Conservation (phyloP, 2,329 filamentous ascomycete genomes). For the Leptodontidium sp. region DNA sequence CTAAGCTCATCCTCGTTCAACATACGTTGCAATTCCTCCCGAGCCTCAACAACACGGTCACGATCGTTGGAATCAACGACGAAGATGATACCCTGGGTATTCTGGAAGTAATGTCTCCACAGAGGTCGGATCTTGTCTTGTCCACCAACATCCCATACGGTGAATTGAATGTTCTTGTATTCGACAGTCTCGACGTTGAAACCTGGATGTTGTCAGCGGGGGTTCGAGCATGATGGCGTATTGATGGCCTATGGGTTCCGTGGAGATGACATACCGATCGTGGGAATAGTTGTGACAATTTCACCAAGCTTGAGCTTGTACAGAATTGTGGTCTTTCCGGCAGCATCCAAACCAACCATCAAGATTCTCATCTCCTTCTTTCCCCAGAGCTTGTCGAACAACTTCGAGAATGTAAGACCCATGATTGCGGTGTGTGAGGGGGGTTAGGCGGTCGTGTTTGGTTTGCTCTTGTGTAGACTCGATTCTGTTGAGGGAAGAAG, state of each 20-base stretch:
- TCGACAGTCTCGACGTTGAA: slow-evolving; percentile 99
- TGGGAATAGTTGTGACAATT: slow-evolving; percentile 98
- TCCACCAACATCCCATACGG: slow-evolving; percentile 99
- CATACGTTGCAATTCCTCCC: slow-evolving; percentile 96
- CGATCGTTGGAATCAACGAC: slow-evolving; percentile 99
- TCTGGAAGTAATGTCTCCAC: slow-evolving; percentile 99
- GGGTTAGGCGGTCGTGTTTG: slow-evolving; percentile 46
- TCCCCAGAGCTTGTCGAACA: slow-evolving; percentile 95
- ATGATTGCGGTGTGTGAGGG: slow-evolving; percentile 71
- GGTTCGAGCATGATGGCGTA: slow-evolving; percentile 35
- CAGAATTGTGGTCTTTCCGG: slow-evolving; percentile 99
- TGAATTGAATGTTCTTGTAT: slow-evolving; percentile 99
- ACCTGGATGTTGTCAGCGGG: slow-evolving; percentile 58
- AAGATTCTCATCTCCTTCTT: slow-evolving; percentile 99
- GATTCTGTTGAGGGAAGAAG: slow-evolving; percentile 31
- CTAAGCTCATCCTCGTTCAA: slow-evolving; percentile 99
- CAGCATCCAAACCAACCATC: slow-evolving; percentile 99
- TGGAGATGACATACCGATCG: slow-evolving; percentile 75
- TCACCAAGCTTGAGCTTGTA: slow-evolving; percentile 99
- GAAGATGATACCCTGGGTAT: slow-evolving; percentile 99
- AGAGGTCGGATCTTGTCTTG: slow-evolving; percentile 99
- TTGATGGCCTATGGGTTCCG: slow-evolving; percentile 16
- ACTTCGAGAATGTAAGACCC: slow-evolving; percentile 97
- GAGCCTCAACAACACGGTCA: slow-evolving; percentile 95
- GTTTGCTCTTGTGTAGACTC: slow-evolving; percentile 44